These are phyloP conservation scores for Colletotrichum sp. DNA, from an alignment of 2,329 filamentous ascomycete genomes.

Conservation along the genomic window DNA sequence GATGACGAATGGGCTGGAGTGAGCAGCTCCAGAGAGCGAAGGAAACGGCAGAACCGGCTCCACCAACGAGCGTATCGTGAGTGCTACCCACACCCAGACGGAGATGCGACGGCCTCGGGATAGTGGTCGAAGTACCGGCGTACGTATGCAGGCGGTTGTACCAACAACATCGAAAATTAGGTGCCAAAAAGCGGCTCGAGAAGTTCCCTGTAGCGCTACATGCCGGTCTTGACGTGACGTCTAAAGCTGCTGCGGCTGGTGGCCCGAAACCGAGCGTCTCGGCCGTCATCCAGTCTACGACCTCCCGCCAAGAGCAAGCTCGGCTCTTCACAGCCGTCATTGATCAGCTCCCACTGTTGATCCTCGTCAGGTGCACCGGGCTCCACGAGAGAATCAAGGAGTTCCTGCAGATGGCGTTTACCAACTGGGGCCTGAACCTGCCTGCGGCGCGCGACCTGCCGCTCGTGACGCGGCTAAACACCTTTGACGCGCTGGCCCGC, in stretches of 20 bases:
- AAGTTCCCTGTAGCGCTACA: background rate
- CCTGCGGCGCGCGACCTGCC: background rate
- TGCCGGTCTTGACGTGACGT: background rate
- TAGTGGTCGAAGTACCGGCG: background rate
- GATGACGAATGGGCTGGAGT: constrained; percentile 30
- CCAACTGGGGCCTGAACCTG: background rate
- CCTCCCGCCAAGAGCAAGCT: background rate
- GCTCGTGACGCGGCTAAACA: background rate
- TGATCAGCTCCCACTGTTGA: background rate
- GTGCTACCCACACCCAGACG: background rate
- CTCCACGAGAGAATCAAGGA: background rate
- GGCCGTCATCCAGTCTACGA: background rate
- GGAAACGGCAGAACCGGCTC: constrained; percentile 30
- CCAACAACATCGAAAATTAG: background rate
- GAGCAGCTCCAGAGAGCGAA: constrained; percentile 21
- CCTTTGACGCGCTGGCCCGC: background rate
- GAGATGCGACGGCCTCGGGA: background rate
- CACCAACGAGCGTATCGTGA: constrained; percentile 28
- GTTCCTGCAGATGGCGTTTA: background rate
- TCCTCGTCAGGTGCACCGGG: background rate
- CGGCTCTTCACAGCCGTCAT: background rate
- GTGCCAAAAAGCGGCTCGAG: background rate
- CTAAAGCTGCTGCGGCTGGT: background rate
- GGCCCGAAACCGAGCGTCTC: background rate
- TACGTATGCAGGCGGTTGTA: background rate